Evolutionary conservation across 176 grass and related monocot genomes (phyloP), one percentile per base, ranked within the genome.

Genomic region (Aegilops sharonensis): DNA sequence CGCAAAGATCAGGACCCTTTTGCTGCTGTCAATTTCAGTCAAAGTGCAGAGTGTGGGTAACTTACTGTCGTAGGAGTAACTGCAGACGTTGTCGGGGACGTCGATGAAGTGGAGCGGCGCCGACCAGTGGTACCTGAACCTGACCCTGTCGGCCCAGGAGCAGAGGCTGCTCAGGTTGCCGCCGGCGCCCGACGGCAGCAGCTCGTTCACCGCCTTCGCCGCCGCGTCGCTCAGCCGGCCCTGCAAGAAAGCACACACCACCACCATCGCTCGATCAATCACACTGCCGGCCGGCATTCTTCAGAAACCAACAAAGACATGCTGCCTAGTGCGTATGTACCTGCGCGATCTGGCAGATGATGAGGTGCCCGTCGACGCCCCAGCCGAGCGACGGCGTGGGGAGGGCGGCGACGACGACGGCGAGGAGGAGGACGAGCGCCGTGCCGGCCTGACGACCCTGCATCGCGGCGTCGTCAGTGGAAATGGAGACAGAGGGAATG

Each of bases 311-410:
- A 11, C 40, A 11, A 9, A 40, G 39, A 40, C 1, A 40, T 9
- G 39, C 39, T 40, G 39, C 39, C 8, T 9, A 40, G 39, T 11
- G 40, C 40, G 36, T 37, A 8, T 7, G 36, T 11, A 11, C 92
- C 75, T 94, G 88, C 35, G 93, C 90, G 81, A 95, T 92, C 30
- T 89, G 79, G 90, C 93, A 95, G 81, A 82, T 3, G 37, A 87
- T 92, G 75, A 62, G 20, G 29, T 95, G 93, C 34, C 93, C 93
- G 17, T 87, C 83, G 24, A 88, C 43, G 72, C 90, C 88, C 93
- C 93, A 95, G 5, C 69, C 90, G 52, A 75, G 45, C 20, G 78
- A 66, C 60, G 75, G 68, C 21, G 83, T 64, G 56, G 88, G 90
- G 9, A 95, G 57, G 31, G 24, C 73, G 9, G 92, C 69, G 4